These are phyloP conservation scores for peach (Prunus persica) DNA, from an alignment of 306 rosid genomes.

Conservation along the genomic window Prunus_persica_NCBIv2 NC_034010.1:29793001-29793500, in stretches of 20 bases:
- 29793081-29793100: not conserved
- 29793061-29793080: not conserved
- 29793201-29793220: conserved; percentile 30
- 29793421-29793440: conserved; percentile 5
- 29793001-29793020: conserved; percentile 75
- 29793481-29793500: conserved; percentile 11
- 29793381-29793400: conserved; percentile 34
- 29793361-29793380: conserved; percentile 32
- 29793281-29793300: conserved; percentile 44
- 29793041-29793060: not conserved
- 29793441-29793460: conserved; percentile 14
- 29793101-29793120: not conserved
- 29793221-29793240: conserved; percentile 44
- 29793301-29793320: conserved; percentile 39
- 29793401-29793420: conserved; percentile 53
- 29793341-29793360: conserved; percentile 45
- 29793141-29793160: not conserved
- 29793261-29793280: conserved; percentile 69
- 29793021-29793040: conserved; percentile 73
- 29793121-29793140: not conserved
- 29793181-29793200: conserved; percentile 27
- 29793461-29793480: conserved; percentile 23
- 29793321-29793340: conserved; percentile 38
- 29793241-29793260: conserved; percentile 97
- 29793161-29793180: conserved; percentile 9